A percentile compares a stretch with the other conserved stretches of the same genome.
Evolutionary conservation across 306 rosid genomes (phyloP).

Genomic region (Vachellia collinsii): DNA sequence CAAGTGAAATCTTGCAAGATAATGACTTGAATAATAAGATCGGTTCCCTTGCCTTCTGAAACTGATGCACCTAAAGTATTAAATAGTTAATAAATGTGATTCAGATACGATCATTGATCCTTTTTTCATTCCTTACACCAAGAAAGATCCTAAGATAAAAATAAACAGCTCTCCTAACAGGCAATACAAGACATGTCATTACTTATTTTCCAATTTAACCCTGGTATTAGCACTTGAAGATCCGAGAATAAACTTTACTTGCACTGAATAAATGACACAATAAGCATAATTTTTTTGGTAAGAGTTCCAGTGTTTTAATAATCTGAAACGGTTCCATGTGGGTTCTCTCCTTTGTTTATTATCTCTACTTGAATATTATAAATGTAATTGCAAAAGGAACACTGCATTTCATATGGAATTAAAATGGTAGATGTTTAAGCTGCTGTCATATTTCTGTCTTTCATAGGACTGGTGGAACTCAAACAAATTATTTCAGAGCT

Average conservation of each 20-base stretch:
- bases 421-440: no score
- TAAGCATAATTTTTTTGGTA: neutral
- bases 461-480: conserved; percentile 4
- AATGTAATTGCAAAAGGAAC: neutral
- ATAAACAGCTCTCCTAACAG: neutral
- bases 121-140: neutral
- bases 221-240: neutral
- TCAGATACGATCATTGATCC: neutral
- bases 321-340: neutral
- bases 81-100: neutral
- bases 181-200: neutral
- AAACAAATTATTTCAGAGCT: neutral
- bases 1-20: neutral
- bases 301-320: neutral
- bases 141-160: neutral
- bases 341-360: neutral
- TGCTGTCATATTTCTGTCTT: neutral
- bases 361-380: neutral
- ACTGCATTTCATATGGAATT: neutral
- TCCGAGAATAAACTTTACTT: neutral
- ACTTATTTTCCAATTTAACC: neutral
- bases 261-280: neutral
- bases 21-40: neutral
- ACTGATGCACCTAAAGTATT: neutral
- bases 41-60: neutral